These are phyloP conservation scores for Begonia loranthoides DNA, from an alignment of 306 rosid genomes.

Conservation along the genomic window DNA sequence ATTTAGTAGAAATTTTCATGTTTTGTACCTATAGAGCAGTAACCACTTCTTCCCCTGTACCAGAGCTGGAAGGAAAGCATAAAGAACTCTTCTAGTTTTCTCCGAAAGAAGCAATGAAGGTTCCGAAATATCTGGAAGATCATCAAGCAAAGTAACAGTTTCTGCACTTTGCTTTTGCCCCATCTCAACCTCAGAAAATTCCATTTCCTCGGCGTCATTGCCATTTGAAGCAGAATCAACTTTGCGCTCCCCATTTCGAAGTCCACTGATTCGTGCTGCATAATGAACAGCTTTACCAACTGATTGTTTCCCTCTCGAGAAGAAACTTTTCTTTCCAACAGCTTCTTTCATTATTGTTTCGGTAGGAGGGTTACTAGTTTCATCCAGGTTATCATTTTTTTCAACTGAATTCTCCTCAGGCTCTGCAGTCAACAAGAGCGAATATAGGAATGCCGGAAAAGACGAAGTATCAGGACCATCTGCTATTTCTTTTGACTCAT, in stretches of 20 bases:
- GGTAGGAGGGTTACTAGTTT: conserved; percentile 12
- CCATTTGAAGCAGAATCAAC: conserved; percentile 23
- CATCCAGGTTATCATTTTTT: conserved; percentile 23
- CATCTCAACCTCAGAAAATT: conserved; percentile 43
- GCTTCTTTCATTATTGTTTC: conserved; percentile 32
- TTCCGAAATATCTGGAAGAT: conserved; percentile 53
- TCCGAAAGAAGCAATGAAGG: conserved; percentile 67
- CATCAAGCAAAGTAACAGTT: conserved; percentile 20
- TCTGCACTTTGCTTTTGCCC: conserved; percentile 25
- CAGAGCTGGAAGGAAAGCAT: conserved; percentile 69
- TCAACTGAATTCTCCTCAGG: conserved; percentile 25
- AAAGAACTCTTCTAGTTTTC: conserved; percentile 34
- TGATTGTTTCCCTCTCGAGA: conserved; percentile 63
- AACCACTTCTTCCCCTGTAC: conserved; percentile 91
- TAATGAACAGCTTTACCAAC: conserved; percentile 43
- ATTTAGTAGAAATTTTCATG: background rate
- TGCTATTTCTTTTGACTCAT: conserved; percentile 22
- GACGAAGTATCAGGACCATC: conserved; percentile 97
- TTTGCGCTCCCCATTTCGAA: conserved; percentile 31
- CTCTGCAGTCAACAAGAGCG: conserved; percentile 50
- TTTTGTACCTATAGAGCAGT: conserved; percentile 57
- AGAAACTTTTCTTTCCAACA: conserved; percentile 45
- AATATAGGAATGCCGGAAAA: conserved; percentile 68
- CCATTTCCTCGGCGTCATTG: conserved; percentile 10
- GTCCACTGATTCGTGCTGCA: conserved; percentile 48